Base-by-base conservation (phyloP, 2,329 filamentous ascomycete species). In the Microsporum audouinii region DNA sequence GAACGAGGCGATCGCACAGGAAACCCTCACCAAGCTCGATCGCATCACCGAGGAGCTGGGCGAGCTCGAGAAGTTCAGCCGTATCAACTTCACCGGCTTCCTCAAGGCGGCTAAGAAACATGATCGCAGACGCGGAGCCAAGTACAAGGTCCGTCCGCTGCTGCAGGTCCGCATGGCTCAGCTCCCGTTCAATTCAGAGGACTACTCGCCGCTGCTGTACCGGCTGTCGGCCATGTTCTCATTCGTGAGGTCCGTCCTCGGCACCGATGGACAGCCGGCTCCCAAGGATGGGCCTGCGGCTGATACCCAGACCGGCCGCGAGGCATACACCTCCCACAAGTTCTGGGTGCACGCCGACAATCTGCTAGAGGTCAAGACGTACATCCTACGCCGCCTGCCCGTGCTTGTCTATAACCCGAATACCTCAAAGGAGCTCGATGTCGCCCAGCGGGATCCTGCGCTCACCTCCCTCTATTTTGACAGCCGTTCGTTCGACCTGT, bases 41-140 rank as follows among this genome's bases (percentile, higher is more conserved):
- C 45, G 38, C 10, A 65, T 66, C 29, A 94, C 89, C 38, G 89
- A 89, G 72, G 90, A 96, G 75, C 86, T 95, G 70, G 92, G 88
- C 72, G 89, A 95, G 78, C 82, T 99, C 67, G 94, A 96, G 76
- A 94, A 89, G 74, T 99, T 94, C 77, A 94, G 90, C 75, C 88
- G 87, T 65, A 87, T 96, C 78, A 99, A 99, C 78, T 99, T 96
- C 75, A 96, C 94, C 4, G 94, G 91, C 56, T 96, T 97, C 76
- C 82, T 96, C 71, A 99, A 99, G 80, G 95, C 95, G 56, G 91
- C 91, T 61, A 99, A 99, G 84, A 99, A 99, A 78, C 94, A 99
- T 76, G 94, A 99, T 76, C 88, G 94, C 66, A 95, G 92, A 77
- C 84, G 92, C 66, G 91, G 91, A 61, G 82, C 85, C 66, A 82